Evolutionary conservation across 371 early-diverging fungal species (phyloP).

Genomic region (Chytridium lagenaria): DNA sequence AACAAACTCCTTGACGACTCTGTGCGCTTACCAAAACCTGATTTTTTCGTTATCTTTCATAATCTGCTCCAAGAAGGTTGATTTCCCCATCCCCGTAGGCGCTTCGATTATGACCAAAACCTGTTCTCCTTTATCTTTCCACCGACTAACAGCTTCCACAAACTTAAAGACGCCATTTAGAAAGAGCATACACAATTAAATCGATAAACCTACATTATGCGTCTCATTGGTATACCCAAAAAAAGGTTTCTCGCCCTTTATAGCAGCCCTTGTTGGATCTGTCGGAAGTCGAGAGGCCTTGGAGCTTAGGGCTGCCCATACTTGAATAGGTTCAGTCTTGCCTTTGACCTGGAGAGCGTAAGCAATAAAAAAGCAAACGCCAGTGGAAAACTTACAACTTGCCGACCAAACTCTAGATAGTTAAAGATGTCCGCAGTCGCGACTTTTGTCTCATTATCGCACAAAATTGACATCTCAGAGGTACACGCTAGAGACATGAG

Average conservation of each 20-base stretch:
- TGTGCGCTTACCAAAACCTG: not conserved
- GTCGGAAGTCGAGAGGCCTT: not conserved
- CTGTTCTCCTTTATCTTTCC: slow-evolving; percentile 10
- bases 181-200: no score
- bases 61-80: slow-evolving; percentile 11
- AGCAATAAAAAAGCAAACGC: not conserved
- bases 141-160: not conserved
- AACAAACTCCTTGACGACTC: not conserved
- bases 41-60: slow-evolving; percentile 14
- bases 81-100: slow-evolving; percentile 19
- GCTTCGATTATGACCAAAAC: slow-evolving; percentile 6
- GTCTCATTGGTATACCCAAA: slow-evolving; percentile 10
- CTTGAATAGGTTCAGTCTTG: slow-evolving; percentile 20
- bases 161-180: not conserved
- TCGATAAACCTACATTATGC: not conserved
- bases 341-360: slow-evolving; percentile 13
- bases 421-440: slow-evolving; percentile 15
- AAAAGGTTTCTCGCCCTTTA: not conserved
- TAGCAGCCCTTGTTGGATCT: not conserved
- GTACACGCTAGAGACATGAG: slow-evolving; percentile 4
- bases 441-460: slow-evolving; percentile 15
- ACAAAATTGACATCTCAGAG: slow-evolving; percentile 1
- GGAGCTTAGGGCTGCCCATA: slow-evolving; percentile 11
- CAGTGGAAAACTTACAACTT: not conserved
- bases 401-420: slow-evolving; percentile 4